Percentiles rank a stretch among this genome's conserved stretches.
phyloP scores from a whole-genome alignment of 1,284 basidiomycete genomes.

The Heterobasidion irregulare region DNA sequence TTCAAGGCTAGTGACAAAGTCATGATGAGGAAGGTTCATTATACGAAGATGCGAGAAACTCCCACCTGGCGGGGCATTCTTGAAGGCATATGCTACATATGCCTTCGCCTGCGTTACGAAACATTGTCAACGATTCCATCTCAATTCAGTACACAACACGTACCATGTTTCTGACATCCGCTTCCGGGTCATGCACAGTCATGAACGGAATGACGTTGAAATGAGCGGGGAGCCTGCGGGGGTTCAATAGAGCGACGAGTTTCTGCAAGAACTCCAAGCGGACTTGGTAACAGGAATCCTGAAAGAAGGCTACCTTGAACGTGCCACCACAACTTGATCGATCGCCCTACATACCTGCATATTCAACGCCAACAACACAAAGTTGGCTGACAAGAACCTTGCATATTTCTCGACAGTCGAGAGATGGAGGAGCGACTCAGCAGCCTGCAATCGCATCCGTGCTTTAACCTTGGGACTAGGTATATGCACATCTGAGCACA shows the following conservation, averaged over 20 bases:
- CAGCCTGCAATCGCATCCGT: constrained; percentile 76
- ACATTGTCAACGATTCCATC: background rate
- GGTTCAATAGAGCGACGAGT: constrained; percentile 53
- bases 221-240: constrained; percentile 55
- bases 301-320: background rate
- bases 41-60: constrained; percentile 7
- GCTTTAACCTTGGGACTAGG: constrained; percentile 51
- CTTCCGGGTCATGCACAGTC: constrained; percentile 87
- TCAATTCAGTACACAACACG: constrained; percentile 11
- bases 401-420: constrained; percentile 57
- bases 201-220: constrained; percentile 87
- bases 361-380: constrained; percentile 64
- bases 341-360: constrained; percentile 52
- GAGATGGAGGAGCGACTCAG: constrained; percentile 76
- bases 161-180: constrained; percentile 62
- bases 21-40: background rate
- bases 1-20: constrained; percentile 37
- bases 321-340: background rate
- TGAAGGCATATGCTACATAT: constrained; percentile 44
- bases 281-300: constrained; percentile 88
- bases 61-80: constrained; percentile 38
- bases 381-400: constrained; percentile 52
- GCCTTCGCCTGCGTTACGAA: constrained; percentile 38
- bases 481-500: background rate
- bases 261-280: constrained; percentile 76